phyloP scores from a whole-genome alignment of 163 green algal genomes.

The Chlamydomonas reinhardtii region DNA sequence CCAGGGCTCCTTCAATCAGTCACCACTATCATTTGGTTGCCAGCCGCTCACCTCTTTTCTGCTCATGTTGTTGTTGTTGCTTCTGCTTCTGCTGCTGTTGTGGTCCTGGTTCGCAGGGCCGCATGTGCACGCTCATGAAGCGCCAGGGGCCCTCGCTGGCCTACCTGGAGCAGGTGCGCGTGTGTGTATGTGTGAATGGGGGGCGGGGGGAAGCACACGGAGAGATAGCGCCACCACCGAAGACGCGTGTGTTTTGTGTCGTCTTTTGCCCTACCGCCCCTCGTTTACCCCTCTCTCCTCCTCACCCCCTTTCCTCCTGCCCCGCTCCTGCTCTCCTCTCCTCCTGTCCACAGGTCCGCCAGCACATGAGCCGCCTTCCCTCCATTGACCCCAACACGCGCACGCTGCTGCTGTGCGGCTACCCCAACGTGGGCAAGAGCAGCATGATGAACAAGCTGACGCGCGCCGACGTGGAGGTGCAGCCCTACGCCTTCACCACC shows the following conservation, averaged over 20 bases:
- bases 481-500: constrained; percentile 99
- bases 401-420: constrained; percentile 97
- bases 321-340: neutral
- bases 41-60: too few species aligned
- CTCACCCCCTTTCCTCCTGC: neutral
- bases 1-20: too few species aligned
- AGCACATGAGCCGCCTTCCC: constrained; percentile 98
- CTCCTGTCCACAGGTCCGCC: constrained; percentile 81
- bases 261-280: too few species aligned
- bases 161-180: constrained; percentile 95
- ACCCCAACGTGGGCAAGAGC: constrained; percentile 99
- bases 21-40: too few species aligned
- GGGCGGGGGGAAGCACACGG: too few species aligned
- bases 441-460: constrained; percentile 99
- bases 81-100: too few species aligned
- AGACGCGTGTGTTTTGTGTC: too few species aligned
- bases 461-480: constrained; percentile 97
- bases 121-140: constrained; percentile 99
- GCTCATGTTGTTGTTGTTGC: too few species aligned
- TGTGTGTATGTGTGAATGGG: too few species aligned
- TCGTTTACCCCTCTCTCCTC: too few species aligned
- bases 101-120: constrained; percentile 72
- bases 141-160: constrained; percentile 90
- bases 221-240: too few species aligned
- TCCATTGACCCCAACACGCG: constrained; percentile 98